Base-by-base conservation (phyloP, 306 rosid species). In the Heteromeles arbutifolia region DNA sequence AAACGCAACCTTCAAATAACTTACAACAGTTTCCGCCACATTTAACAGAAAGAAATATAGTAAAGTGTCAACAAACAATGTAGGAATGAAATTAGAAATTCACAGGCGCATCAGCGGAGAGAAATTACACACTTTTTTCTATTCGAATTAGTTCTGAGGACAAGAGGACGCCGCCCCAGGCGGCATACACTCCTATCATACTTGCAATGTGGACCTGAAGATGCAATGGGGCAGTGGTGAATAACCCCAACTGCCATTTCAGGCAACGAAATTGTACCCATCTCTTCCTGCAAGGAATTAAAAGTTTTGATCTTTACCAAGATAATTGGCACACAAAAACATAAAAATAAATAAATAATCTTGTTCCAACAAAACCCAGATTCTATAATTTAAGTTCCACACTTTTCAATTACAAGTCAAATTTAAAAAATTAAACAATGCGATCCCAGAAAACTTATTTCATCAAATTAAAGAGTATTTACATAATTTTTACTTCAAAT, bases 211-310 rank as follows among this genome's bases (percentile, higher is more conserved):
- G 69, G 74, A 63, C 76, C 76, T 32, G 80, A 14, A 77, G 77
- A 72, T 39, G 81, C 72, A 58, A 78, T 5, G 65, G 86, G 76
- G 52, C 72, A 74, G 56, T 82, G 75, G 41, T 83, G 85, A 71
- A 76, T 28, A 69, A 79, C 12, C 70, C 90, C 85, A 70, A 85
- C 81, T 65, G 89, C 84, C 64, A 81, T 61, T 58, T 81, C 84
- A 37, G 83, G 84, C 75, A 90, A 71, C 68, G 83, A 69, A 78
- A 86, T 69, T 34, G 80, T 66, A 73, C 86, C 88, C 96, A 90
- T 90, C 83, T 73, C 82, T 84, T 58, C 80, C 92, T 83, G 84
- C 34, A 72, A 29, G 17, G 19, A 17, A 21, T 44, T 14, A 17
- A 56, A 17, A 54, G 24, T 54, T 26, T 8, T 19, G 24, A 66